Conservation (phyloP, 2,329 filamentous ascomycete genomes). For the Zopfia rhizophila region DNA sequence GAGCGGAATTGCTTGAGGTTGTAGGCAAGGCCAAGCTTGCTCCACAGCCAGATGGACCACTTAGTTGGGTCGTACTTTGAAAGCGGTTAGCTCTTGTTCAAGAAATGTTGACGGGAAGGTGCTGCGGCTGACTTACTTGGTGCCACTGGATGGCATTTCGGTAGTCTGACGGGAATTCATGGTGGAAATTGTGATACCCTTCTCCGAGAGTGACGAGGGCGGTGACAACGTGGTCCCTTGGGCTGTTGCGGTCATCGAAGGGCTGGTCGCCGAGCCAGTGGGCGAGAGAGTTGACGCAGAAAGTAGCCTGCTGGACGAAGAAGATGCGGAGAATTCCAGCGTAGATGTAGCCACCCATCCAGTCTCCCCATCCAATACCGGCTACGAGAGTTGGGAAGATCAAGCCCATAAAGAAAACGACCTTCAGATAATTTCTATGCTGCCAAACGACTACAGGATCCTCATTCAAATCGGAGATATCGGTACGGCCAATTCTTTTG, state of each 20-base stretch:
- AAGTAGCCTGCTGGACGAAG: constrained; percentile 64
- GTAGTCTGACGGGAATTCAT: constrained; percentile 58
- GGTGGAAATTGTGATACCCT: constrained; percentile 59
- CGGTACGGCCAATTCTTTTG: constrained; percentile 62
- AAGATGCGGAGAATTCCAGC: constrained; percentile 63
- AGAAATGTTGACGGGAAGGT: background rate
- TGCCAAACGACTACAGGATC: constrained; percentile 63
- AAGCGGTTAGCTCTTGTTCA: constrained; percentile 23
- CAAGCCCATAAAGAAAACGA: constrained; percentile 59
- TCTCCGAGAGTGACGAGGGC: constrained; percentile 56
- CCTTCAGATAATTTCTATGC: constrained; percentile 61
- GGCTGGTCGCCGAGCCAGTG: constrained; percentile 63
- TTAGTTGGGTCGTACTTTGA: constrained; percentile 58
- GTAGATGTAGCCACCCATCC: constrained; percentile 62
- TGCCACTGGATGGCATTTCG: constrained; percentile 56
- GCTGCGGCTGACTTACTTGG: no score
- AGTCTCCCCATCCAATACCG: constrained; percentile 62
- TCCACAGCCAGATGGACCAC: constrained; percentile 57
- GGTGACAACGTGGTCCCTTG: constrained; percentile 56
- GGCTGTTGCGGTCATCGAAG: constrained; percentile 57
- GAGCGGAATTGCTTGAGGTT: constrained; percentile 57
- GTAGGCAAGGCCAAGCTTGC: constrained; percentile 55
- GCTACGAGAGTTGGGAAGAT: constrained; percentile 61
- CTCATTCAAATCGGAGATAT: constrained; percentile 63
- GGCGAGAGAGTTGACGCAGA: constrained; percentile 65